Conservation (phyloP, 2,329 filamentous ascomycete species). For the Amauroascus niger region DNA sequence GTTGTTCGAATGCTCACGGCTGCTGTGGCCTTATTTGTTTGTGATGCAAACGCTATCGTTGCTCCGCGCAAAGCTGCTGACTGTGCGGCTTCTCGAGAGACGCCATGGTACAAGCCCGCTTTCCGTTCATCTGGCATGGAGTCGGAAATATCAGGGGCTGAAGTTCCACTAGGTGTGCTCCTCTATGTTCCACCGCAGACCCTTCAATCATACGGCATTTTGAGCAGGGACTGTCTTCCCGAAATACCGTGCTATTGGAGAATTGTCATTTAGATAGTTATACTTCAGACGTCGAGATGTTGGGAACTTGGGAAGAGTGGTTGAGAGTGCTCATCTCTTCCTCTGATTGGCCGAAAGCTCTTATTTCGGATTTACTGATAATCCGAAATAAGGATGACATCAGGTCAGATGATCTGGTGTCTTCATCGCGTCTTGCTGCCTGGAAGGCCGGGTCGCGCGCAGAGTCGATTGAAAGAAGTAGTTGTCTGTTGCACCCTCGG, state of each 20-base stretch:
- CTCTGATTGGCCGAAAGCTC: no score
- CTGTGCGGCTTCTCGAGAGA: neutral
- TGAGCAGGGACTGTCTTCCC: no score
- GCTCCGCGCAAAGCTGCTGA: constrained; percentile 30
- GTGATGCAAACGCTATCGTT: constrained; percentile 28
- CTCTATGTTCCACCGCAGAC: no score
- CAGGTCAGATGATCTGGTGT: constrained; percentile 12
- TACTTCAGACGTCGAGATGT: no score
- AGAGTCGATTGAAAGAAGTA: neutral
- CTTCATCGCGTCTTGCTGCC: constrained; percentile 14
- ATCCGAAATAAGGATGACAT: neutral
- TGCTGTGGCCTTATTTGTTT: constrained; percentile 17
- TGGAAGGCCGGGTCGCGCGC: neutral
- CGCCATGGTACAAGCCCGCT: neutral
- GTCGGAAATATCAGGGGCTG: neutral
- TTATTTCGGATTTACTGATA: neutral
- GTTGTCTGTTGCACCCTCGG: no score
- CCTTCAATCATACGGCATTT: no score
- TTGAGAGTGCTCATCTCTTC: no score
- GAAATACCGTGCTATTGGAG: no score
- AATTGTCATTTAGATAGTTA: no score
- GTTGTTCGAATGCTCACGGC: constrained; percentile 11
- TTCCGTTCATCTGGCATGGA: constrained; percentile 10
- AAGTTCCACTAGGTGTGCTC: no score
- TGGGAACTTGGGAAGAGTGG: no score